Evolutionary conservation across 2,329 filamentous ascomycete species (phyloP), one percentile per base, ranked within the genome.

Genomic region (Samsoniella hepiali): DNA sequence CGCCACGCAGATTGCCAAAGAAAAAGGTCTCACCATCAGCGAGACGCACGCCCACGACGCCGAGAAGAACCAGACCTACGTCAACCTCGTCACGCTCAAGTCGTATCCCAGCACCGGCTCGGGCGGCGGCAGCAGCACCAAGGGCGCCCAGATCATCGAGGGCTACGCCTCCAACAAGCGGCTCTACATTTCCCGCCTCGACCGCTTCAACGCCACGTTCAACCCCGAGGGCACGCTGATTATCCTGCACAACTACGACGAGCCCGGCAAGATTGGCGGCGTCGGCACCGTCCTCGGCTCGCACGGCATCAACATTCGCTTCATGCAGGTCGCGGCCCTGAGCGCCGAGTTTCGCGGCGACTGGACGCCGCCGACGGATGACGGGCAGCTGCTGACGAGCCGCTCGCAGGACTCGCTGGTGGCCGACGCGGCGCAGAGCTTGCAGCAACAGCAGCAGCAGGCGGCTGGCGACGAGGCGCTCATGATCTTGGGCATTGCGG

Each of bases 211-310:
- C 45, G 89, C 89, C 0, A 86, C 85, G 5, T 94, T 95, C 67
- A 81, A 85, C 11, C 90, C 91, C 0, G 84, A 89, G 64, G 91
- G 91, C 0, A 91, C 86, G 0, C 74, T 94, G 64, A 79, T 93
- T n/a, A 88, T 94, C 64, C 84, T 91, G 69, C 85, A 91, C 71
- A 94, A 94, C 76, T 93, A 91, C 70, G 91, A 95, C 71, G 83
- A 88, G 67, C 90, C 90, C 0, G 91, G 91, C 11, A 93, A 93
- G 79, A 94, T 95, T 72, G 91, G 91, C 2, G 86, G 87, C 44
- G 91, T 95, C 3, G 91, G 91, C 1, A 87, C 82, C 64, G 81
- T 87, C 58, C 77, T 94, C 32, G 91, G 91, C 0, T 81, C 81
- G 44, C 84, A 89, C 44, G 86, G 85, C 0, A 86, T 95, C 59